A percentile compares a stretch with the other conserved stretches of the same genome.
Evolutionary conservation across 768 basidiomycete genomes (phyloP).

Genomic region (Mycena rebaudengoi): DNA sequence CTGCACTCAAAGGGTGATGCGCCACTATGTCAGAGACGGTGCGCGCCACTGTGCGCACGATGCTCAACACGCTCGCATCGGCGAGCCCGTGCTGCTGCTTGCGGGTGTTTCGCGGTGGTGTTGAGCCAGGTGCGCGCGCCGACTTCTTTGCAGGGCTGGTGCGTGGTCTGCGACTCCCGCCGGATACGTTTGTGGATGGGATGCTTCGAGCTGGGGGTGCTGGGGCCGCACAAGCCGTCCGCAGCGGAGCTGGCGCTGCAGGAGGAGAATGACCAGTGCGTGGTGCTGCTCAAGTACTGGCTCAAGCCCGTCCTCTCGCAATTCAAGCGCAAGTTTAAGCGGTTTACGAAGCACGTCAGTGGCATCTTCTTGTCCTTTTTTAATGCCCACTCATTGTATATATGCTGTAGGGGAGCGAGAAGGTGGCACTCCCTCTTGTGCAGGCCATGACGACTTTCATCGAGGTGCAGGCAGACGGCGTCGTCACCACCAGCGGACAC

Average conservation of each 20-base stretch:
- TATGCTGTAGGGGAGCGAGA: constrained; percentile 52
- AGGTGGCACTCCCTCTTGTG: constrained; percentile 36
- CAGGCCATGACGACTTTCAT: constrained; percentile 47
- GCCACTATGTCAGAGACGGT: constrained; percentile 85
- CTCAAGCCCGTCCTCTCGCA: constrained; percentile 90
- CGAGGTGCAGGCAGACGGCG: constrained; percentile 44
- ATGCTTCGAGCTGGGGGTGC: constrained; percentile 79
- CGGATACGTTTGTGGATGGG: constrained; percentile 90
- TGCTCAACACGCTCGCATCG: constrained; percentile 91
- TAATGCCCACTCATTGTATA: constrained; percentile 57
- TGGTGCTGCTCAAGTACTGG: constrained; percentile 85
- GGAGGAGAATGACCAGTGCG: constrained; percentile 80
- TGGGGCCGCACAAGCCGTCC: constrained; percentile 84
- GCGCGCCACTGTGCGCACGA: constrained; percentile 84
- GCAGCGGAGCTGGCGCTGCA: constrained; percentile 85
- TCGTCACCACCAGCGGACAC: constrained; percentile 43
- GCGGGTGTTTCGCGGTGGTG: constrained; percentile 72
- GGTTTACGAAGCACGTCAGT: constrained; percentile 85
- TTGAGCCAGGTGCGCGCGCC: constrained; percentile 78
- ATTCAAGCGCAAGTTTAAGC: constrained; percentile 91
- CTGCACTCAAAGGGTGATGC: constrained; percentile 88
- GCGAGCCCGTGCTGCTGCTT: constrained; percentile 91
- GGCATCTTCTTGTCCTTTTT: not conserved
- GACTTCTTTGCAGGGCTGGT: constrained; percentile 83
- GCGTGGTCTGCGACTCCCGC: constrained; percentile 74